Evolutionary conservation across 2,329 filamentous ascomycete genomes (phyloP), one percentile per base, ranked within the genome.

Genomic region (Myriosclerotinia duriaeana): DNA sequence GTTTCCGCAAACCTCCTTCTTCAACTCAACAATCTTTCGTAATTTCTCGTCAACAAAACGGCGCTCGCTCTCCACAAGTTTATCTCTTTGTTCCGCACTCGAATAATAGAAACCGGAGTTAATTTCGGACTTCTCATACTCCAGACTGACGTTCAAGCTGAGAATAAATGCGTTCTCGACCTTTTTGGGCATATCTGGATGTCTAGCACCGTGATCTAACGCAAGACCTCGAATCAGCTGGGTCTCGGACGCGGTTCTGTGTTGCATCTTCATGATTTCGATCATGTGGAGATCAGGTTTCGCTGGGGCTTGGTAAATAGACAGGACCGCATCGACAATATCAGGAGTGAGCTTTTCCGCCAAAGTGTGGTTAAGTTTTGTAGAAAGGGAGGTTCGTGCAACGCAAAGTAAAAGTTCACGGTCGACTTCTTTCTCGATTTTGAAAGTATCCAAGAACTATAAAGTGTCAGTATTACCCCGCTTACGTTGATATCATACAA

Each of bases 251-350:
- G 94, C 93, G 63, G 92, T 93, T 73, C 94, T 91, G 82, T 99
- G 95, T 82, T 99, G 95, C 94, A 99, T 98, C 79, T 96, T 98
- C 95, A 99, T 99, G 75, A 99, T 98, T 81, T 99, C 95, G 72
- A 99, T 86, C 95, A 99, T 99, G 83, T 98, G 94, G 76, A 99
- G 80, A 80, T 99, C 95, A 66, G 96, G 96, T 82, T 98, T 98
- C 70, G 87, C 88, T 36, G 92, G 92, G 22, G 91, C 83, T 78
- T 93, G 86, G 83, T 97, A 93, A 78, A 99, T 99, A 71, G 95
- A 87, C 66, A 99, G 88, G 58, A 99, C 95, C 68, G 95, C 91
- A 78, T 99, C 95, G 76, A 98, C 95, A 75, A 99, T 97, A 74
- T 92, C 91, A 67, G 95, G 93, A 0, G 93, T 98, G 69, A 99